phyloP scores from a whole-genome alignment of 2,329 filamentous ascomycete genomes.

The Penicillium sclerotiorum region DNA sequence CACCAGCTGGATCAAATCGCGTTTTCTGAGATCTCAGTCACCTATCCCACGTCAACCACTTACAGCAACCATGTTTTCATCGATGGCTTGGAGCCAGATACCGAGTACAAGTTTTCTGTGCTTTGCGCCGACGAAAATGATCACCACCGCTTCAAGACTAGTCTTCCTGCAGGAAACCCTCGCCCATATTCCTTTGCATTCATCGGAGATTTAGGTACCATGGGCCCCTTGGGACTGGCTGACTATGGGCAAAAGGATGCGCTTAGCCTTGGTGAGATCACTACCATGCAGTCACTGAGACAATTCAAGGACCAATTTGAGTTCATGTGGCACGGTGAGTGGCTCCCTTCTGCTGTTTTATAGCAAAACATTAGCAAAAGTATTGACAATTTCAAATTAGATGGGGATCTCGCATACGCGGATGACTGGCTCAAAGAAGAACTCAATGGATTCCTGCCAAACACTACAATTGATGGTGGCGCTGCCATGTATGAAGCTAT shows the following conservation, averaged over 20 bases:
- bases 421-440: slow-evolving; percentile 21
- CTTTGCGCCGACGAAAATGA: slow-evolving; percentile 11
- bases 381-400: neutral
- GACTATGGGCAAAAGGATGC: slow-evolving; percentile 6
- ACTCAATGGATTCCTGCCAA: slow-evolving; percentile 15
- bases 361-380: neutral
- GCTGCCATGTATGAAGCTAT: slow-evolving; percentile 11
- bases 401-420: slow-evolving; percentile 19
- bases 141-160: slow-evolving; percentile 25
- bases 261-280: slow-evolving; percentile 8
- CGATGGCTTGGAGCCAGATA: slow-evolving; percentile 22
- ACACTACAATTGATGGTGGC: slow-evolving; percentile 11
- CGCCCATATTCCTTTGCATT: slow-evolving; percentile 24
- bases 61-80: slow-evolving; percentile 28
- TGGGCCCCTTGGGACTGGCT: slow-evolving; percentile 12
- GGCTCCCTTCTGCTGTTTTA: neutral
- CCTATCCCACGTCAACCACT: slow-evolving; percentile 16
- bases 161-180: slow-evolving; percentile 19
- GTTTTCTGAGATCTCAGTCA: slow-evolving; percentile 13
- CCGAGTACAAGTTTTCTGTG: slow-evolving; percentile 28
- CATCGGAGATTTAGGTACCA: slow-evolving; percentile 10
- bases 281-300: slow-evolving; percentile 11
- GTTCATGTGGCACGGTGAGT: slow-evolving; percentile 11
- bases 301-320: slow-evolving; percentile 7
- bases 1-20: slow-evolving; percentile 23